Evolutionary conservation across 208 protist species (phyloP), one percentile per base, ranked within the genome.

Genomic region (Leishmania guyanensis): DNA sequence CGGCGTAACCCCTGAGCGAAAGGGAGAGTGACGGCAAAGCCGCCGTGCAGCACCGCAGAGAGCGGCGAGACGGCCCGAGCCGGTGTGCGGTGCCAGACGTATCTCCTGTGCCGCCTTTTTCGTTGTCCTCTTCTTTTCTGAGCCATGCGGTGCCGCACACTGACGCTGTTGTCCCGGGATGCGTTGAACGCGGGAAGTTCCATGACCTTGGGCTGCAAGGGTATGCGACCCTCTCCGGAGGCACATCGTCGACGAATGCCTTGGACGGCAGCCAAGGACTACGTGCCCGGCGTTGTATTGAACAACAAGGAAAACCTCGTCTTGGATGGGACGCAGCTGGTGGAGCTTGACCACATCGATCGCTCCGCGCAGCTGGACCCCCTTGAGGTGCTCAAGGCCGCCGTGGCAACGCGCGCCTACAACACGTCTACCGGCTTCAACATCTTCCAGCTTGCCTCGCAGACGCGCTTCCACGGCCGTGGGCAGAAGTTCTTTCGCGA

Each of bases 201-300:
- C 65, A 97, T 97, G 94, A 97, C 94, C 2, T 85, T 96, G 33
- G 92, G 92, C 43, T 94, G 89, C 75, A 97, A 97, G 74, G 94
- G 94, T 53, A 87, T 78, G 68, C 84, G 89, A 29, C 75, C 86
- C 16, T 93, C 89, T 17, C 86, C 92, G 5, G 90, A 90, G 12
- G 83, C 94, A 5, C 94, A 96, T 76, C 89, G 94, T n/a, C 81
- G 84, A 39, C 91, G 94, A 48, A 97, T 97, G 94, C 94, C 94
- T 54, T 97, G 94, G 93, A 97, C 90, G 6, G 90, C 90, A n/a
- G 84, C 92, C 5, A 89, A 93, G 78, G 94, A 97, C 78, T 93
- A 92, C 62, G 89, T 97, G 12, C 93, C 94, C 5, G 93, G 88
- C 68, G 90, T 95, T 62, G 93, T 97, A 39, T 84, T 97, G n/a